Base-by-base conservation (phyloP, 306 rosid species). In the Carpinus fangiana region DNA sequence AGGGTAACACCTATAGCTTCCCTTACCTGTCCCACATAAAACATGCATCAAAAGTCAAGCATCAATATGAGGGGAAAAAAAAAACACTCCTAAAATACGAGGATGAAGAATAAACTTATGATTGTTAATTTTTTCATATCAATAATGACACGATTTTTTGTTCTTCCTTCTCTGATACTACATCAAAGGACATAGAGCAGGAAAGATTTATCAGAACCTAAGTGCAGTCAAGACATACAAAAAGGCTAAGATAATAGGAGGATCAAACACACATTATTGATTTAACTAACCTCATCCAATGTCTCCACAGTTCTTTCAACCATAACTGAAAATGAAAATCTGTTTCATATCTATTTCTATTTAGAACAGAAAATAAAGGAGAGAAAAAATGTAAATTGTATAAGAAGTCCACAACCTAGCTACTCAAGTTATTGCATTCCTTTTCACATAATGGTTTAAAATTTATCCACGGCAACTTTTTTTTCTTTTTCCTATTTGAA, bases 1-100 rank as follows among this genome's bases (percentile, higher is more conserved):
- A 95, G 98, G 65, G 91, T 84, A 75, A 91, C 93, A 76, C 99
- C 99, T 56, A 95, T 87, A 82, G 93, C 97, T 80, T 93, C 93
- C 89, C 99, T 88, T 85, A 95, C 96, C 99, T 95, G 89, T 82
- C 65, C 76, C 74, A 81, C 14, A 61, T 13, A 82, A 85, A 74
- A 77, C 18, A 73, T 61, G 48, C 20, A 76, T 82, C 74, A 89
- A 73, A 68, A 78, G 71, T 51, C 75, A 57, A 34, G 76, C 64
- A 71, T 76, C 79, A 69, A 8, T 18, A 67, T 48, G 52, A 48
- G 14, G 2, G 3, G 11, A 11, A 48, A 38, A 65, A 9, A 41
- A 17, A 16, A 12, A 59, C 3, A 11, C 3, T 16, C 20, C 10
- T 28, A 62, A 8, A 8, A 13, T 31, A 31, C 46, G 31, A 64